Evolutionary conservation across 768 basidiomycete species (phyloP).

Genomic region (Calocera cornea): DNA sequence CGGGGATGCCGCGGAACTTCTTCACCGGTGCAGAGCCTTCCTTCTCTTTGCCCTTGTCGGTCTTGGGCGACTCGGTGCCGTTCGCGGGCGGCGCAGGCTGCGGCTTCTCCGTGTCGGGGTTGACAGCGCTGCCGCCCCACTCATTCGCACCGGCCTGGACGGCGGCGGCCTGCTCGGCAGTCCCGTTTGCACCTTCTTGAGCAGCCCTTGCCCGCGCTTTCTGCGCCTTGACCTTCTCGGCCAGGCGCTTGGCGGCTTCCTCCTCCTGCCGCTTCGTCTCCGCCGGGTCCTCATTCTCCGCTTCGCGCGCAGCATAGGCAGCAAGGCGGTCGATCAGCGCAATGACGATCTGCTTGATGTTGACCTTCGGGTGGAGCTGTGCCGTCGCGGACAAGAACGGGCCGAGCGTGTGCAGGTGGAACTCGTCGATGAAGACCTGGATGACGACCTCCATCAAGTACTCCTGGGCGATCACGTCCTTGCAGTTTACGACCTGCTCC

Average conservation of each 20-base stretch:
- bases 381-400: constrained; percentile 94
- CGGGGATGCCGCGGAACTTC: constrained; percentile 91
- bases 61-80: background rate
- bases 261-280: constrained; percentile 89
- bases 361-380: constrained; percentile 92
- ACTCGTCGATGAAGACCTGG: constrained; percentile 98
- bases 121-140: constrained; percentile 23
- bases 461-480: constrained; percentile 97
- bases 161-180: background rate
- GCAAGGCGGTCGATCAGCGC: constrained; percentile 93
- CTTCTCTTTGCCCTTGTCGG: constrained; percentile 48
- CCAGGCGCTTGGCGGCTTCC: constrained; percentile 74
- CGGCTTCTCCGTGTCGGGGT: constrained; percentile 18
- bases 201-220: constrained; percentile 41
- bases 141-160: constrained; percentile 21
- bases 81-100: constrained; percentile 10
- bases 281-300: constrained; percentile 90
- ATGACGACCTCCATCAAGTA: constrained; percentile 99
- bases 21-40: constrained; percentile 34
- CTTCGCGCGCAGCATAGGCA: constrained; percentile 90
- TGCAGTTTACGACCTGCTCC: constrained; percentile 96
- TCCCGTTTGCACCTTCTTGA: background rate
- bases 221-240: constrained; percentile 69
- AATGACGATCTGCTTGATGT: constrained; percentile 97
- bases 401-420: constrained; percentile 89